phyloP scores from a whole-genome alignment of 2,329 filamentous ascomycete species.

The Tolypocladium tundrense region DNA sequence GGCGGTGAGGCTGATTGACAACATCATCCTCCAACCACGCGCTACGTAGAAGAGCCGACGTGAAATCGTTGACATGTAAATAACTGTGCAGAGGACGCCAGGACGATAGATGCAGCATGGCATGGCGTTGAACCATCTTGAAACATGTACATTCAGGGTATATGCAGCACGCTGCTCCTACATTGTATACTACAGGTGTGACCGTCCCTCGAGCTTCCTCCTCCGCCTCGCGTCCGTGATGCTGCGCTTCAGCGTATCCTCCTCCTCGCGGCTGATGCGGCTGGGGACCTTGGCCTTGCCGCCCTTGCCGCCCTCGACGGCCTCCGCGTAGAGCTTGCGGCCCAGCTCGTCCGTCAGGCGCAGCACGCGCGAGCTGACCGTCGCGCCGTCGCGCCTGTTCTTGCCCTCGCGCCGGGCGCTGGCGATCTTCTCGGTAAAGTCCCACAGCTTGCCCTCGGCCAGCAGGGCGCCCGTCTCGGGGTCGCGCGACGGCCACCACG shows the following conservation, averaged over 20 bases:
- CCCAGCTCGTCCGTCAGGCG: conserved; percentile 67
- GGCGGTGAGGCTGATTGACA: conserved; percentile 83
- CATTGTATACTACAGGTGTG: conserved; percentile 30
- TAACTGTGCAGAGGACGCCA: too few species aligned
- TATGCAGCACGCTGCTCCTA: neutral
- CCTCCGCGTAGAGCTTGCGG: conserved; percentile 54
- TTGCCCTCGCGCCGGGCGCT: conserved; percentile 80
- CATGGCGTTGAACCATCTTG: neutral
- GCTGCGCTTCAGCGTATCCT: conserved; percentile 28
- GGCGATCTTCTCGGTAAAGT: conserved; percentile 83
- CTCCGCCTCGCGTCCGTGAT: conserved; percentile 36
- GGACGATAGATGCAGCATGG: neutral
- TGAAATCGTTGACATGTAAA: neutral
- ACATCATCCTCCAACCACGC: conserved; percentile 55
- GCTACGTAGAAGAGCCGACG: neutral
- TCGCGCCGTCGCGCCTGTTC: conserved; percentile 87
- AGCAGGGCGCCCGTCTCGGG: conserved; percentile 47
- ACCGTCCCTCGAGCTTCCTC: conserved; percentile 38
- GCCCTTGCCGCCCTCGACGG: conserved; percentile 25
- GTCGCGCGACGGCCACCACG: conserved; percentile 66
- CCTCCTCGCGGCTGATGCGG: conserved; percentile 41
- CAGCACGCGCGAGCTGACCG: conserved; percentile 74
- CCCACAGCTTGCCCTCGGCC: conserved; percentile 72
- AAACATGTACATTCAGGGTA: neutral
- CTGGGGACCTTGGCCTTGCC: conserved; percentile 27